Conservation (phyloP, 2,329 filamentous ascomycete genomes). For the Penicillium sp. region DNA sequence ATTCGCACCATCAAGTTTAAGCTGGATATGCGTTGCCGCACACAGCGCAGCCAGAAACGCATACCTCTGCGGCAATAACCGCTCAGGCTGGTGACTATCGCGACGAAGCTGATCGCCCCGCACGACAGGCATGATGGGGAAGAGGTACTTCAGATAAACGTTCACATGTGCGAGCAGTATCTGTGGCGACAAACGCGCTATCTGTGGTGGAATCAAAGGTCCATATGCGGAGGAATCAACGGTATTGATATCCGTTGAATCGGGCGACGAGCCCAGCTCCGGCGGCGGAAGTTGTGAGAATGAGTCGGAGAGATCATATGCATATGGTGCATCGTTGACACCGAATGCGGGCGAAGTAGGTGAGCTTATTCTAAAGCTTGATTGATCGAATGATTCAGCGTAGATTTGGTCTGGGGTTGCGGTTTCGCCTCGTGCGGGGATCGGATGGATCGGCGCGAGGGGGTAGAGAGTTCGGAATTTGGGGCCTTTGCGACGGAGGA, state of each 20-base stretch:
- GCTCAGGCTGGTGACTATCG: constrained; percentile 55
- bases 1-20: constrained; percentile 38
- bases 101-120: constrained; percentile 35
- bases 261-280: constrained; percentile 36
- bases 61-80: constrained; percentile 40
- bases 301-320: constrained; percentile 26
- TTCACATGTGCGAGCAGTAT: constrained; percentile 41
- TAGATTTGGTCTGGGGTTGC: constrained; percentile 3
- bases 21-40: constrained; percentile 47
- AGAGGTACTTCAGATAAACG: constrained; percentile 44
- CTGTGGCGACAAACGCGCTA: constrained; percentile 32
- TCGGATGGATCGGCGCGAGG: constrained; percentile 36
- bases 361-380: constrained; percentile 23
- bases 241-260: constrained; percentile 31
- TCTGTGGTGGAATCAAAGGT: constrained; percentile 11
- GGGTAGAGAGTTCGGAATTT: constrained; percentile 42
- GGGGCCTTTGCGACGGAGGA: constrained; percentile 40
- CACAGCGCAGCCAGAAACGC: constrained; percentile 44
- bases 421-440: constrained; percentile 23
- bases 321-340: constrained; percentile 25
- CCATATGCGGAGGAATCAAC: constrained; percentile 25
- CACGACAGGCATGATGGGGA: constrained; percentile 47
- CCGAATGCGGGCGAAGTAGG: constrained; percentile 28
- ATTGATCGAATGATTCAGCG: background rate
- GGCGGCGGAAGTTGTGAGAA: constrained; percentile 30